Conservation (phyloP, 495 filamentous ascomycete species). For the Amniculicola lignicola region DNA sequence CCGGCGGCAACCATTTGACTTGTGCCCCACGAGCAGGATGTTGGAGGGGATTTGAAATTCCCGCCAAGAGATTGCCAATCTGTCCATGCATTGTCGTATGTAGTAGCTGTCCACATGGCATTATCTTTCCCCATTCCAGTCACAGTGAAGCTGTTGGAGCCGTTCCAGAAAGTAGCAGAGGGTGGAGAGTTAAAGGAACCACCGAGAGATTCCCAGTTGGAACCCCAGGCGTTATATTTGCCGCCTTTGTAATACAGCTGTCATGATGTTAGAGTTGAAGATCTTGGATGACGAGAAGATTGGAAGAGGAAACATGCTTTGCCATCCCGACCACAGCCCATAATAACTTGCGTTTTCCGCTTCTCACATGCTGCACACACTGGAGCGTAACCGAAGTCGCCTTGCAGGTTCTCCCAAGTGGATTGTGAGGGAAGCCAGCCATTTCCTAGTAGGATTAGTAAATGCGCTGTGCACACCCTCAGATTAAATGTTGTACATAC, state of each 20-base stretch:
- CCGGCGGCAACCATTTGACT: not conserved
- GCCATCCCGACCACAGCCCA: conserved; percentile 2
- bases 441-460: not conserved
- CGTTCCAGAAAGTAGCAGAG: not conserved
- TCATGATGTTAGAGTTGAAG: not conserved
- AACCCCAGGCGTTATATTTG: not conserved
- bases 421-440: not conserved
- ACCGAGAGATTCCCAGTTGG: no score
- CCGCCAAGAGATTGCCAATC: conserved; percentile 6
- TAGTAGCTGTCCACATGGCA: not conserved
- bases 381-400: not conserved
- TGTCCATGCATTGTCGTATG: not conserved
- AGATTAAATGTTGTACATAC: not conserved
- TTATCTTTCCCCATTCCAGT: not conserved
- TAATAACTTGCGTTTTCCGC: not conserved
- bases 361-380: not conserved
- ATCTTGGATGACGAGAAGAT: not conserved
- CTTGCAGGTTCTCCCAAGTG: not conserved
- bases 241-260: not conserved
- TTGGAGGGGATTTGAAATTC: conserved; percentile 3
- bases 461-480: not conserved
- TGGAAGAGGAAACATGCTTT: not conserved
- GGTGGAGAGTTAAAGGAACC: not conserved
- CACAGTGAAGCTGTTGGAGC: not conserved
- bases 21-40: not conserved